Evolutionary conservation across 805 yeast species (phyloP).

Genomic region (Monosporozyma unispora): DNA sequence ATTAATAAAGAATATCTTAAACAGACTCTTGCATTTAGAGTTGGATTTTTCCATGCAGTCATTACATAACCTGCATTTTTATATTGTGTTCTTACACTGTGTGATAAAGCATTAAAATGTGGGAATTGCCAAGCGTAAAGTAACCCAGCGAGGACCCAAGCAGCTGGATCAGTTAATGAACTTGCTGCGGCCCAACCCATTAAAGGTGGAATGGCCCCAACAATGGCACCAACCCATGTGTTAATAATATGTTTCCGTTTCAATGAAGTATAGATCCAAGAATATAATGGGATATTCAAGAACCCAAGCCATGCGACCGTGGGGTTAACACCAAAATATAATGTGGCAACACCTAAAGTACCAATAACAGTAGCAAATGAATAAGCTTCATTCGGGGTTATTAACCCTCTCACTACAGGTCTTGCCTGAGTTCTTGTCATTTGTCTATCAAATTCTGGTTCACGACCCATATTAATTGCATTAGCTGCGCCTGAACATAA

Average conservation of each 20-base stretch:
- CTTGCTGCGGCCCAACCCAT: conserved; percentile 99
- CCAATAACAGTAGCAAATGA: conserved; percentile 73
- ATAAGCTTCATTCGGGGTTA: conserved; percentile 71
- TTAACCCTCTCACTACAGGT: conserved; percentile 80
- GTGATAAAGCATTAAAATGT: conserved; percentile 88
- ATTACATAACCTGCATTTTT: conserved; percentile 92
- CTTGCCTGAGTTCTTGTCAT: conserved; percentile 85
- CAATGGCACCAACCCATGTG: conserved; percentile 99
- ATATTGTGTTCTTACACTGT: conserved; percentile 80
- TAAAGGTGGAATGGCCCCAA: conserved; percentile 95
- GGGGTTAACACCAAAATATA: conserved; percentile 77
- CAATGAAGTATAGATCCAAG: conserved; percentile 86
- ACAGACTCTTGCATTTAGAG: conserved; percentile 86
- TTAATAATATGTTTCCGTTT: conserved; percentile 78
- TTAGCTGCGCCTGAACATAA: conserved; percentile 90
- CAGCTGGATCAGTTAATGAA: conserved; percentile 74
- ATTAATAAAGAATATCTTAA: conserved; percentile 80
- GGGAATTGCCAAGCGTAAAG: conserved; percentile 98
- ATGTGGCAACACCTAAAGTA: conserved; percentile 52
- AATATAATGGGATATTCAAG: conserved; percentile 69
- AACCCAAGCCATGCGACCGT: conserved; percentile 77
- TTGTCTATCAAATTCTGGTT: conserved; percentile 75
- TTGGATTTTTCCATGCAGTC: conserved; percentile 91
- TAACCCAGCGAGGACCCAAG: conserved; percentile 87
- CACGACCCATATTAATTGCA: conserved; percentile 95